Base-by-base conservation (phyloP, 805 yeast species). In the Yamadazyma takamatsuzukensis region DNA sequence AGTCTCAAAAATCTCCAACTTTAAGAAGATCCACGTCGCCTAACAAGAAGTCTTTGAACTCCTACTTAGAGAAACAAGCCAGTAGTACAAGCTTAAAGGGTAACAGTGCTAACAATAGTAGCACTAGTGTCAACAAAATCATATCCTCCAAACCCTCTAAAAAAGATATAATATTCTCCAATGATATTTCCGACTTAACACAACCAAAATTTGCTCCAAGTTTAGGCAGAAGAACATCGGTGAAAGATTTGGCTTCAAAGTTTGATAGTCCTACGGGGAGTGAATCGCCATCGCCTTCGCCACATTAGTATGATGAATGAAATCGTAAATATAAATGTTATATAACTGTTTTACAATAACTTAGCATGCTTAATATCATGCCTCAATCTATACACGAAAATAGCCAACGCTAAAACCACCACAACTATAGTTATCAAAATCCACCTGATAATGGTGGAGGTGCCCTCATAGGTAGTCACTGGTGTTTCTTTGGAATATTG, bases 301-400 rank as follows among this genome's bases (percentile, higher is more conserved):
- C 48, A 1, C 27, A 30, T 2, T n/a, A n/a, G n/a, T n/a, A n/a
- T n/a, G n/a, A n/a, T n/a, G n/a, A n/a, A n/a, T n/a, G n/a, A n/a
- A n/a, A n/a, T n/a, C n/a, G n/a, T n/a, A n/a, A n/a, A n/a, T n/a
- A n/a, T n/a, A n/a, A n/a, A n/a, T n/a, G n/a, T n/a, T n/a, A n/a
- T n/a, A n/a, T n/a, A n/a, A n/a, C n/a, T n/a, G 24, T 5, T 18
- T 56, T 51, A 77, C 36, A 78, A 61, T 27, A 79, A 61, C 42
- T 79, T 79, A 6, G 80, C 61, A 46, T 75, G 81, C 45, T 76
- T 78, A 36, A 79, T 76, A 41, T 79, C 84, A 41, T 65, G 74
- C 58, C 83, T 72, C 26, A 79, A 56, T 48, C 75, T 67, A 51
- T 68, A 70, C 15, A 76, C 67, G 39, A 74, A 61, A 21, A 69